These are phyloP conservation scores for Neopestalotiopsis sp. DNA, from an alignment of 2,329 filamentous ascomycete species.

Conservation along the genomic window DNA sequence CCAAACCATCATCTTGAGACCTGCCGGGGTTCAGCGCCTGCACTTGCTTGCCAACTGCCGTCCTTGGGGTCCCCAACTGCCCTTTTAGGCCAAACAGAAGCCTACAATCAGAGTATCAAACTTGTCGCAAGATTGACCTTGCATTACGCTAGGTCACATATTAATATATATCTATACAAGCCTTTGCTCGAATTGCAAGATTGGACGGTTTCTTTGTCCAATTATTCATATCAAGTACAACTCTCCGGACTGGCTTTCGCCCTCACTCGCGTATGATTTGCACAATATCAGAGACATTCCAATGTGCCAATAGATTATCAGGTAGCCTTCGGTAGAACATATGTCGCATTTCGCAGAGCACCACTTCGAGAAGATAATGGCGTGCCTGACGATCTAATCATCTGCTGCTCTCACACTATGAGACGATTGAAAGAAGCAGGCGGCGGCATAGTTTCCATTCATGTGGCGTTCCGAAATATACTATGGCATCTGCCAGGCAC, in stretches of 20 bases:
- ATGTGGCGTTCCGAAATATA: not conserved
- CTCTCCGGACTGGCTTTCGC: no score
- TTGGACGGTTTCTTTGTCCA: not conserved
- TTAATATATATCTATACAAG: not conserved
- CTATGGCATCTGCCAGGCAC: not conserved
- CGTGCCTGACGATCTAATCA: no score
- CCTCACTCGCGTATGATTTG: no score
- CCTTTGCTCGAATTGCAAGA: not conserved
- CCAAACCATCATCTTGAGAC: not conserved
- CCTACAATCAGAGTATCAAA: not conserved
- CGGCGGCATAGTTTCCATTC: not conserved
- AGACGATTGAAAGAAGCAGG: not conserved
- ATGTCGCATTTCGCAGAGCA: not conserved
- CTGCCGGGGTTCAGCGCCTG: not conserved
- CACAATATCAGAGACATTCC: no score
- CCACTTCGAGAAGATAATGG: not conserved
- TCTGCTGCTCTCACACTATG: no score
- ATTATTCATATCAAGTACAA: not conserved
- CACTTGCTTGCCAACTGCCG: conserved; percentile 5
- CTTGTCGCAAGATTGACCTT: not conserved
- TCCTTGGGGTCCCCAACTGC: conserved; percentile 1
- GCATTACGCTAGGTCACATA: not conserved
- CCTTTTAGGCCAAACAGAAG: not conserved
- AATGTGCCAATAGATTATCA: not conserved
- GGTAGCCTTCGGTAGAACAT: not conserved